A percentile compares a stretch with the other conserved stretches of the same genome.
These are phyloP conservation scores for Petrea volubilis DNA, from an alignment of 257 asterid genomes.

Conservation along the genomic window DNA sequence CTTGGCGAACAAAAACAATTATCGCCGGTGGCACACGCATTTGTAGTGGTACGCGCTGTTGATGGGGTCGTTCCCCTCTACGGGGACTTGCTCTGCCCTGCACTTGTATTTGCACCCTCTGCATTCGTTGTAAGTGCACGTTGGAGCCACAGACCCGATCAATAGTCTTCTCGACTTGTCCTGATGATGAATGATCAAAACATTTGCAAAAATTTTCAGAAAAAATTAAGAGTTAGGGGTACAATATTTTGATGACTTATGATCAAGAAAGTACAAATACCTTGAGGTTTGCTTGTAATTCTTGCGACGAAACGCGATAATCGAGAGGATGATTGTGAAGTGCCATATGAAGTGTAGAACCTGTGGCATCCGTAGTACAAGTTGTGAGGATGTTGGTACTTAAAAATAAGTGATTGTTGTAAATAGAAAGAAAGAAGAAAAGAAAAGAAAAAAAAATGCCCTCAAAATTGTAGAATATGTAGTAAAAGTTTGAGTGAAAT, in stretches of 20 bases:
- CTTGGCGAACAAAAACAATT: background rate
- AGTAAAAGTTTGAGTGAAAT: background rate
- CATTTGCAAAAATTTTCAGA: background rate
- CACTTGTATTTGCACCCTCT: slow-evolving; percentile 82
- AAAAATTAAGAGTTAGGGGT: no score
- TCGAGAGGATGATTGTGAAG: slow-evolving; percentile 23
- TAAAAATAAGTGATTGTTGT: background rate
- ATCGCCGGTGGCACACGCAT: slow-evolving; percentile 82
- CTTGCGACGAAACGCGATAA: slow-evolving; percentile 27
- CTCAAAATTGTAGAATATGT: no score
- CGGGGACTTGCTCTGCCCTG: slow-evolving; percentile 94
- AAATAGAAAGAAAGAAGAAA: background rate
- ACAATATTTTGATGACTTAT: no score
- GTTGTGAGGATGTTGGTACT: background rate
- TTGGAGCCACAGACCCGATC: slow-evolving; percentile 95
- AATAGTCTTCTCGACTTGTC: slow-evolving; percentile 38
- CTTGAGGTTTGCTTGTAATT: slow-evolving; percentile 28
- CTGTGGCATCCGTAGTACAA: slow-evolving; percentile 41
- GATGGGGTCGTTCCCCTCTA: slow-evolving; percentile 89
- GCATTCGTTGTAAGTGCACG: slow-evolving; percentile 91
- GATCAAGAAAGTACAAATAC: slow-evolving; percentile 23
- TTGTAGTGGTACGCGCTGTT: slow-evolving; percentile 86
- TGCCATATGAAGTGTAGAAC: slow-evolving; percentile 45
- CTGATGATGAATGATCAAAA: no score
- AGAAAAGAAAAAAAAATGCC: no score